Evolutionary conservation across 2,329 filamentous ascomycete genomes (phyloP).

Genomic region (Trichoderma arundinaceum): DNA sequence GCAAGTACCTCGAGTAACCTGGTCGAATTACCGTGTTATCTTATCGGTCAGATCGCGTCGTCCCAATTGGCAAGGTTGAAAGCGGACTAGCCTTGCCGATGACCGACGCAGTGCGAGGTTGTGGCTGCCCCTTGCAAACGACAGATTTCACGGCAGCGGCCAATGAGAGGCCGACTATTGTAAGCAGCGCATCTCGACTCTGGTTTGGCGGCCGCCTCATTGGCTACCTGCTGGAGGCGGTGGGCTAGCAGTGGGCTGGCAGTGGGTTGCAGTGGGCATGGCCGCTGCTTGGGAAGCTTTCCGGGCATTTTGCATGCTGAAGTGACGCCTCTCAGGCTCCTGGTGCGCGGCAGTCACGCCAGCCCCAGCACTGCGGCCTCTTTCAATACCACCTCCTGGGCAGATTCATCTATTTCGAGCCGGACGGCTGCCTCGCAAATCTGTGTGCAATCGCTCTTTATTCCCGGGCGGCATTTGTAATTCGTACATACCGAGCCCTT

Average conservation of each 20-base stretch:
- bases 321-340: constrained; percentile 21
- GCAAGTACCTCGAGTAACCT: too few species aligned
- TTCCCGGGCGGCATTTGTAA: neutral
- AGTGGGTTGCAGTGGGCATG: constrained; percentile 22
- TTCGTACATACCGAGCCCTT: too few species aligned
- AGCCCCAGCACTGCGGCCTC: constrained; percentile 15
- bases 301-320: constrained; percentile 29
- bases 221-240: constrained; percentile 3
- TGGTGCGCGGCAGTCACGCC: constrained; percentile 15
- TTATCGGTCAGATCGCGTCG: constrained; percentile 27
- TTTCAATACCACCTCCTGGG: constrained; percentile 8
- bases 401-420: neutral
- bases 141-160: constrained; percentile 5
- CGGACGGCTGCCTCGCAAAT: too few species aligned
- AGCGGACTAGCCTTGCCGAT: constrained; percentile 35
- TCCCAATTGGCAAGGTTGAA: constrained; percentile 20
- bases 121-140: constrained; percentile 32
- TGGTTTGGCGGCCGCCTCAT: constrained; percentile 16
- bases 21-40: constrained; percentile 6
- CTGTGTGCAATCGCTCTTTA: neutral
- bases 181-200: constrained; percentile 12
- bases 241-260: constrained; percentile 14
- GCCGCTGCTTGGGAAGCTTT: constrained; percentile 18
- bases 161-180: constrained; percentile 32
- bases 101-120: constrained; percentile 32